Conservation (phyloP, 768 basidiomycete genomes). For the Pholiota molesta region DNA sequence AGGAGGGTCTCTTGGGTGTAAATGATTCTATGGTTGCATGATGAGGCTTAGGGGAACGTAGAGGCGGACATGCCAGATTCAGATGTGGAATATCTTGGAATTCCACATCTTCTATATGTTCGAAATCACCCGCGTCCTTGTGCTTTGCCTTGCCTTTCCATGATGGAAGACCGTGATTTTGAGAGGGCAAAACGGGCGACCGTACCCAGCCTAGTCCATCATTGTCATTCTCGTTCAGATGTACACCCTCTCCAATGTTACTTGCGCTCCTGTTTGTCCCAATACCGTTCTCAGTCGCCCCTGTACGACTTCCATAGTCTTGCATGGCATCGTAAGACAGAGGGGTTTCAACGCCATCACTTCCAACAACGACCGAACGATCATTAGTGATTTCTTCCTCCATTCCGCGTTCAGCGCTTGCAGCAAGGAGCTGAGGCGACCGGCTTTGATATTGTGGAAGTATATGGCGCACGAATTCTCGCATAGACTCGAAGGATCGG, state of each 20-base stretch:
- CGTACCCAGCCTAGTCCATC: conserved; percentile 58
- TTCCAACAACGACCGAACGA: conserved; percentile 66
- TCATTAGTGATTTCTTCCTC: conserved; percentile 74
- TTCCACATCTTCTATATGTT: conserved; percentile 24
- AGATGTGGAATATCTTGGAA: conserved; percentile 22
- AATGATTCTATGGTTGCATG: conserved; percentile 12
- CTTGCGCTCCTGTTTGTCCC: neutral
- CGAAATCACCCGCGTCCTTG: conserved; percentile 16
- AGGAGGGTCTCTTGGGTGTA: conserved; percentile 13
- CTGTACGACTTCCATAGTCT: conserved; percentile 27
- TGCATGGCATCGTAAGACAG: conserved; percentile 39
- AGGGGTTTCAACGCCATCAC: conserved; percentile 66
- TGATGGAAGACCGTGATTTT: conserved; percentile 1
- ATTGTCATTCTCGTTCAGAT: conserved; percentile 31
- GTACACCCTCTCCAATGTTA: conserved; percentile 15
- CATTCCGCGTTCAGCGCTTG: conserved; percentile 58
- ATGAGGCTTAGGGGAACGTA: conserved; percentile 4
- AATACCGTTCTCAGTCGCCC: neutral
- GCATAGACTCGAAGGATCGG: conserved; percentile 72
- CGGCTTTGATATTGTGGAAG: conserved; percentile 57
- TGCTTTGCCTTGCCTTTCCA: conserved; percentile 20
- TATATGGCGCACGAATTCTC: conserved; percentile 63
- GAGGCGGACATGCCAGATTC: conserved; percentile 15
- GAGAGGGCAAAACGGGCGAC: conserved; percentile 32
- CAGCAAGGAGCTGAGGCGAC: conserved; percentile 55